Percentiles rank a stretch among this genome's conserved stretches.
These are phyloP conservation scores for Amanita inopinata DNA, from an alignment of 768 basidiomycete genomes.

Conservation along the genomic window DNA sequence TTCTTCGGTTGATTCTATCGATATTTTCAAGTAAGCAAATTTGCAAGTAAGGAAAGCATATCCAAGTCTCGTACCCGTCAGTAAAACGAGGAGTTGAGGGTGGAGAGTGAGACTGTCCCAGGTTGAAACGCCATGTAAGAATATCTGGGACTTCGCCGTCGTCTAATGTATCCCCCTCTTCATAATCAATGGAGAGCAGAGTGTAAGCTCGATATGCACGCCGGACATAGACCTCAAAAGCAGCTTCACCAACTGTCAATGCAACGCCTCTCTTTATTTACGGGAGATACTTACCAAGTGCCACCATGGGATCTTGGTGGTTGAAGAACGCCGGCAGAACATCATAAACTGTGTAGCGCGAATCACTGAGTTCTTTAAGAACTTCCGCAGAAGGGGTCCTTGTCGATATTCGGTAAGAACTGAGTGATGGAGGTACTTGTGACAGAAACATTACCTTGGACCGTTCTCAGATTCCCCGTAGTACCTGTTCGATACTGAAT, in stretches of 20 bases:
- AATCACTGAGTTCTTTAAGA: slow-evolving; percentile 89
- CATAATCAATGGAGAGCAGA: slow-evolving; percentile 86
- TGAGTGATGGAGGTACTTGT: slow-evolving; percentile 9
- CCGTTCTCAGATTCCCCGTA: slow-evolving; percentile 77
- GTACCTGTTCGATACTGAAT: slow-evolving; percentile 76
- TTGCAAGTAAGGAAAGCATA: neutral
- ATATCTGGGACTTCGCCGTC: slow-evolving; percentile 75
- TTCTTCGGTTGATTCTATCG: slow-evolving; percentile 56
- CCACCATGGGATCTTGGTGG: slow-evolving; percentile 75
- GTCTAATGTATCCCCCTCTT: slow-evolving; percentile 80
- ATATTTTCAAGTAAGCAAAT: slow-evolving; percentile 11
- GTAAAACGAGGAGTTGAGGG: slow-evolving; percentile 71
- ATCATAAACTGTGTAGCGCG: slow-evolving; percentile 93
- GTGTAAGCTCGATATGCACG: slow-evolving; percentile 94
- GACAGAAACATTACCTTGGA: slow-evolving; percentile 41
- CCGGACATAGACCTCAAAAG: slow-evolving; percentile 92
- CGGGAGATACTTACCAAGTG: slow-evolving; percentile 47
- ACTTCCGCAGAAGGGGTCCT: slow-evolving; percentile 82
- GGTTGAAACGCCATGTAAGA: slow-evolving; percentile 92
- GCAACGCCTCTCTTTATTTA: neutral
- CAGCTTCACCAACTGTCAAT: slow-evolving; percentile 39
- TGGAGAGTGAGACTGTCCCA: slow-evolving; percentile 80
- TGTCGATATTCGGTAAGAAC: slow-evolving; percentile 1
- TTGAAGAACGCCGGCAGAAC: slow-evolving; percentile 95
- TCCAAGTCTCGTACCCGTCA: slow-evolving; percentile 25